Base-by-base conservation (phyloP, 2,329 filamentous ascomycete species). In the Capronia americana region DNA sequence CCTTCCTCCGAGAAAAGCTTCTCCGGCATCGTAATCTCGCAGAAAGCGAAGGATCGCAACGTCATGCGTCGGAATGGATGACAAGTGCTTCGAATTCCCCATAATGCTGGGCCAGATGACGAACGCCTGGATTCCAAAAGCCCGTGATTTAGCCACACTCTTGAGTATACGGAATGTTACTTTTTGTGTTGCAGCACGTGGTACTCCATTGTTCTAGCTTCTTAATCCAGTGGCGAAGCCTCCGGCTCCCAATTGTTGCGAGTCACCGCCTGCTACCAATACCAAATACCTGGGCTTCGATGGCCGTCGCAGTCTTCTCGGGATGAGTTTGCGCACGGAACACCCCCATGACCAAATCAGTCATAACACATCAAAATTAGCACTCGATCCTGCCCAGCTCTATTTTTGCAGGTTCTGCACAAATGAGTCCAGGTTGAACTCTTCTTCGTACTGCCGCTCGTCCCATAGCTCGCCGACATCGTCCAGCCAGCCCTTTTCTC, bases 391-490 rank as follows among this genome's bases (percentile, higher is more conserved):
- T 54, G 20, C 24, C 28, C 23, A 30, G 17, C 46, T 58, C 67
- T 74, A 83, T 63, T 76, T 80, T 75, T 92, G 92, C 92, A 99
- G 97, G 72, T 88, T 96, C 78, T 93, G 93, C 81, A 99, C 85
- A 82, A 98, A 99, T 3, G 92, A 93, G 74, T 97, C 93, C 72
- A 99, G 82, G 77, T 98, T 92, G 78, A 97, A 98, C 79, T 96
- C 96, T 81, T 99, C 95, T 80, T 97, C 93, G 79, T 99, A 99
- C 82, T 97, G 93, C 77, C 89, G 90, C 77, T 97, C 94, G 77
- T 99, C 95, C 94, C 95, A 99, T 32, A 99, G 82, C 79, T 99
- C 95, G 65, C 92, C 94, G 65, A 99, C 80, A 75, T 98, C 95
- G 76, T 99, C 95, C 69, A 98, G 81, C 87, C 94, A 97, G 6